Percentiles rank a stretch among this genome's conserved stretches.
These are phyloP conservation scores for Solanum dulcamara DNA, from an alignment of 257 asterid species.

Conservation along the genomic window DNA sequence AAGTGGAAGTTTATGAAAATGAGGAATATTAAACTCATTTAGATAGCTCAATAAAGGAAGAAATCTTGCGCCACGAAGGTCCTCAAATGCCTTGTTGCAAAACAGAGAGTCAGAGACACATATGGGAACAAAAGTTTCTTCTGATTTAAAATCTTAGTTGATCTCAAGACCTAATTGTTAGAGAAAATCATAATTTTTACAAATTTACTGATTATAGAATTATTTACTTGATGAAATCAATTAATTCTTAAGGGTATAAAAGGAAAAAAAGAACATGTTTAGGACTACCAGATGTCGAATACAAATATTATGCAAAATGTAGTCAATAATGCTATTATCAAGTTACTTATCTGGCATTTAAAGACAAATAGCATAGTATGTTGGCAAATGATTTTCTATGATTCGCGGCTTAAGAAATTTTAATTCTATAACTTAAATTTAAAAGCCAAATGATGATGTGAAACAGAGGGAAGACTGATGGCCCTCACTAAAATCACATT, in stretches of 20 bases:
- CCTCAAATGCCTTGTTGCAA: neutral
- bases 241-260: neutral
- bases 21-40: neutral
- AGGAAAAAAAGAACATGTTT: neutral
- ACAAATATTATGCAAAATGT: neutral
- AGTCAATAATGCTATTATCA: neutral
- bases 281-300: neutral
- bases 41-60: neutral
- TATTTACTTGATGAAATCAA: neutral
- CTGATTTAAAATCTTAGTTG: neutral
- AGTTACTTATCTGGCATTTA: neutral
- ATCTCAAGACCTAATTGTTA: neutral
- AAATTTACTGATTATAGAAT: neutral
- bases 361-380: neutral
- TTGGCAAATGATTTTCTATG: neutral
- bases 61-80: neutral
- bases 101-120: neutral
- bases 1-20: neutral
- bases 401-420: neutral
- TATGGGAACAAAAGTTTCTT: neutral
- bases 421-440: neutral
- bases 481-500: neutral
- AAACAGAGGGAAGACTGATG: neutral
- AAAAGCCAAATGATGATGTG: neutral
- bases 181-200: neutral